Evolutionary conservation across 208 protist species (phyloP).

Genomic region (Crithidia brevicula): DNA sequence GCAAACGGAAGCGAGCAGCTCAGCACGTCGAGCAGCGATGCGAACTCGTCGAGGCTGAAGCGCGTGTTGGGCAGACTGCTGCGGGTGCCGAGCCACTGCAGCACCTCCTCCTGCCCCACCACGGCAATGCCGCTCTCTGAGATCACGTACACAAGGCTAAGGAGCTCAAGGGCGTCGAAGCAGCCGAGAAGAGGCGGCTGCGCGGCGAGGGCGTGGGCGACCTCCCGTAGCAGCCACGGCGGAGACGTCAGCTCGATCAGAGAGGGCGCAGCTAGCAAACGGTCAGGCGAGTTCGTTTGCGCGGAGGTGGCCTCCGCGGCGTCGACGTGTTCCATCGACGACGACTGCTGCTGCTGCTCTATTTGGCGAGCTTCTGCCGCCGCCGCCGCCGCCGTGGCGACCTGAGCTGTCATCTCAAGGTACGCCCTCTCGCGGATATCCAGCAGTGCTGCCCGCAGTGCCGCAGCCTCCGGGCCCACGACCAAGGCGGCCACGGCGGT

Average conservation of each 20-base stretch:
- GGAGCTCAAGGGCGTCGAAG: constrained; percentile 42
- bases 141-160: constrained; percentile 42
- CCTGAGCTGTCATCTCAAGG: constrained; percentile 17
- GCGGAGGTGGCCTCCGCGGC: no score
- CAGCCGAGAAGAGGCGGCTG: constrained; percentile 18
- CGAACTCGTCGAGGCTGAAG: constrained; percentile 48
- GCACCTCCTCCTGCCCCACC: constrained; percentile 36
- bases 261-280: background rate
- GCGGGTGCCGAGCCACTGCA: constrained; percentile 36
- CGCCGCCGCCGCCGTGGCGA: constrained; percentile 3
- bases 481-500: constrained; percentile 33
- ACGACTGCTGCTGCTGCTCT: background rate
- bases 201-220: constrained; percentile 8
- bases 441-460: constrained; percentile 23
- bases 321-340: no score
- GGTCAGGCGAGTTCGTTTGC: no score
- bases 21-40: constrained; percentile 45
- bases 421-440: constrained; percentile 21
- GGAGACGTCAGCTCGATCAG: constrained; percentile 8
- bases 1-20: constrained; percentile 57
- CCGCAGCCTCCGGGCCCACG: constrained; percentile 25
- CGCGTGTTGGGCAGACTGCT: constrained; percentile 12
- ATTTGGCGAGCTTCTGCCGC: background rate
- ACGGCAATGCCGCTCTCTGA: constrained; percentile 42
- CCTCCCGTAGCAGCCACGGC: constrained; percentile 18